Percentiles rank a stretch among this genome's conserved stretches.
phyloP scores from a whole-genome alignment of 345 rosid genomes.

The Lepidium africanum region DNA sequence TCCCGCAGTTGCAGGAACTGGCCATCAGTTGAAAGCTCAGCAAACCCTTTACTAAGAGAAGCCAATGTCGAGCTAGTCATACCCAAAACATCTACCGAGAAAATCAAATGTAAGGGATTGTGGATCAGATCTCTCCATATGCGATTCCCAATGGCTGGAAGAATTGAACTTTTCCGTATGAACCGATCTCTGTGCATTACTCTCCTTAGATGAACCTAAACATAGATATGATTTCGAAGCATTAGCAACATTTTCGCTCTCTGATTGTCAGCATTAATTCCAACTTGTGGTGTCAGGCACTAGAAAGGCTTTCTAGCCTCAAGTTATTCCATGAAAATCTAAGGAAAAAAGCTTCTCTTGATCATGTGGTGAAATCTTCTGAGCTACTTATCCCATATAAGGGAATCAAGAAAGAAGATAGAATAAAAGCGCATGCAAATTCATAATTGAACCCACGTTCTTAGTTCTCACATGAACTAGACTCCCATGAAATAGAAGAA shows the following conservation, averaged over 20 bases:
- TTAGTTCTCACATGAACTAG: slow-evolving; percentile 3
- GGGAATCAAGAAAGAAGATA: slow-evolving; percentile 9
- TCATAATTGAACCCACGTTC: not conserved
- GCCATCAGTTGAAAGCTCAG: slow-evolving; percentile 96
- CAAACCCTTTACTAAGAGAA: slow-evolving; percentile 94
- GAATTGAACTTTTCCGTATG: slow-evolving; percentile 86
- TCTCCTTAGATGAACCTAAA: slow-evolving; percentile 89
- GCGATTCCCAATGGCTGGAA: slow-evolving; percentile 80
- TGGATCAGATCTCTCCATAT: slow-evolving; percentile 95
- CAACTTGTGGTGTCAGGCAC: not conserved
- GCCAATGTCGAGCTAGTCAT: slow-evolving; percentile 98
- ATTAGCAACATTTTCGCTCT: slow-evolving; percentile 9
- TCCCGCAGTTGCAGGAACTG: slow-evolving; percentile 88
- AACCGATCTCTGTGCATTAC: slow-evolving; percentile 87
- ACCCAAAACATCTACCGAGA: slow-evolving; percentile 95
- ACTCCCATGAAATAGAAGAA: slow-evolving; percentile 1
- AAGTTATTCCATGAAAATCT: slow-evolving; percentile 6
- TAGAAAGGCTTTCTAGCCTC: slow-evolving; percentile 10
- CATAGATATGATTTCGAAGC: slow-evolving; percentile 10
- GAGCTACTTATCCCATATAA: not conserved
- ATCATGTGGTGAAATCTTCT: not conserved
- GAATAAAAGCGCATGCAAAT: not conserved
- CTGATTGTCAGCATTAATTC: not conserved
- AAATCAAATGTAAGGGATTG: slow-evolving; percentile 87
- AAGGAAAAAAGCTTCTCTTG: not conserved